These are phyloP conservation scores for Alternaria gansuensis DNA, from an alignment of 2,329 filamentous ascomycete genomes.

Conservation along the genomic window DNA sequence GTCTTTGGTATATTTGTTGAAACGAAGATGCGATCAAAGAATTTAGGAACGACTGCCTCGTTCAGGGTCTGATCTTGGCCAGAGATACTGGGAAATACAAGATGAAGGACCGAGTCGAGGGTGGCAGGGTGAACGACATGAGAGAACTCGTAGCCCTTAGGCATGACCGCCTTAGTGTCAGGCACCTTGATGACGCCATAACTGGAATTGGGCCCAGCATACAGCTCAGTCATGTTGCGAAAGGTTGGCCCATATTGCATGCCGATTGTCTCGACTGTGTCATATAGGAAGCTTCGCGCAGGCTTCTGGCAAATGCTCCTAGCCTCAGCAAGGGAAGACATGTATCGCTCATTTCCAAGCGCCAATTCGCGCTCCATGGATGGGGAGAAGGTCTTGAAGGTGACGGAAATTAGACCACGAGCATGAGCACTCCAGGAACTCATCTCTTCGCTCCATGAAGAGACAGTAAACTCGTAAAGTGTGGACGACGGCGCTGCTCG, in stretches of 20 bases:
- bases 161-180: constrained; percentile 11
- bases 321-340: constrained; percentile 5
- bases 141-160: constrained; percentile 11
- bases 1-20: constrained; percentile 5
- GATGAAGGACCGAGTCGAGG: constrained; percentile 16
- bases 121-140: constrained; percentile 17
- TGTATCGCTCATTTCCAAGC: constrained; percentile 7
- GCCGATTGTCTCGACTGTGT: constrained; percentile 17
- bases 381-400: constrained; percentile 6
- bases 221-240: constrained; percentile 28
- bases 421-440: constrained; percentile 14
- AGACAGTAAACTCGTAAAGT: constrained; percentile 16
- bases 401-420: constrained; percentile 12
- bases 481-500: constrained; percentile 14
- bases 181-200: constrained; percentile 17
- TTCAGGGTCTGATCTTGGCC: constrained; percentile 24
- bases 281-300: constrained; percentile 16
- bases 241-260: constrained; percentile 22
- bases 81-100: constrained; percentile 17
- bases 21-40: constrained; percentile 15
- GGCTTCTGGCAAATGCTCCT: constrained; percentile 9
- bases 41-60: constrained; percentile 13
- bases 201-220: constrained; percentile 1
- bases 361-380: constrained; percentile 13
- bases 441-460: constrained; percentile 16